phyloP scores from a whole-genome alignment of 148 eudicot species.

The Arbutus unedo region DNA sequence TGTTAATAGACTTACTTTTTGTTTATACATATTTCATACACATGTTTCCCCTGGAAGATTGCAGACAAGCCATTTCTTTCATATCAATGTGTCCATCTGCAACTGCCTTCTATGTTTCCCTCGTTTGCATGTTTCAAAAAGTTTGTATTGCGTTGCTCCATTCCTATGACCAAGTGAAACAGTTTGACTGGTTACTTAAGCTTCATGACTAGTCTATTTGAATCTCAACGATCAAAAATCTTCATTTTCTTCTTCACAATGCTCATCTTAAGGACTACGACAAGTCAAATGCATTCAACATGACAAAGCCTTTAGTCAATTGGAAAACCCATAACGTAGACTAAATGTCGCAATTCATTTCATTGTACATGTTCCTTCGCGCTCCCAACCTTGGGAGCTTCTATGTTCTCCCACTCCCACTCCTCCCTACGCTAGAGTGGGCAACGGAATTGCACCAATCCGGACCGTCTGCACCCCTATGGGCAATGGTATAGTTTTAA shows the following conservation, averaged over 20 bases:
- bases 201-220: neutral
- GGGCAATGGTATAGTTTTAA: neutral
- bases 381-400: too few relatives aligned
- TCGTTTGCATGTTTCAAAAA: neutral
- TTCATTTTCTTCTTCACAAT: neutral
- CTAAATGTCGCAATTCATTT: neutral
- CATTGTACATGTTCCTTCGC: too few relatives aligned
- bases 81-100: too few relatives aligned
- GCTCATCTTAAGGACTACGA: neutral
- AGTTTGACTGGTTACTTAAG: neutral
- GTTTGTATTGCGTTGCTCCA: neutral
- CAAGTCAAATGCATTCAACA: neutral
- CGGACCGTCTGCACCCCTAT: too few relatives aligned
- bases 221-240: too few relatives aligned
- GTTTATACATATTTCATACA: neutral
- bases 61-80: neutral
- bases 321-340: neutral
- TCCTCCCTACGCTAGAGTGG: too few relatives aligned
- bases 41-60: neutral
- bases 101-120: too few relatives aligned
- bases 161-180: neutral
- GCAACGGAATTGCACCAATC: too few relatives aligned
- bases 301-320: neutral
- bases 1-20: too few relatives aligned
- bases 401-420: too few relatives aligned